Evolutionary conservation across 768 basidiomycete species (phyloP).

Genomic region (Rhizopogon roseolus): DNA sequence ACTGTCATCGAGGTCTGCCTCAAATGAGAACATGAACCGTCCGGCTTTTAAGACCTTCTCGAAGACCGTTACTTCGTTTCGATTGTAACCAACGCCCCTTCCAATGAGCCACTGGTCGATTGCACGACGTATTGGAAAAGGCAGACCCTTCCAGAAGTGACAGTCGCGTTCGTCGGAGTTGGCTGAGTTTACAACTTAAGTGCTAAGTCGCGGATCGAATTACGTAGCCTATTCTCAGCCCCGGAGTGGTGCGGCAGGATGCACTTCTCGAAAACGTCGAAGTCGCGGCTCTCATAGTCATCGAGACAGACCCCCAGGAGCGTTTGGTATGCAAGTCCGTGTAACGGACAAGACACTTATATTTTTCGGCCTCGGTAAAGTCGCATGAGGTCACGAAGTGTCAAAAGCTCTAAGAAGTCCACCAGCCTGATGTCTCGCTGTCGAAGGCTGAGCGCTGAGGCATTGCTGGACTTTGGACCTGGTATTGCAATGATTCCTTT

Average conservation of each 20-base stretch:
- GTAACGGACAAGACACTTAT: not conserved
- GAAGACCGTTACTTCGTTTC: not conserved
- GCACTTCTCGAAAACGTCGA: not conserved
- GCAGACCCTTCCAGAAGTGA: not conserved
- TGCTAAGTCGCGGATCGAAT: not conserved
- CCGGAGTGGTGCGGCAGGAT: not conserved
- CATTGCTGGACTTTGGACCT: not conserved
- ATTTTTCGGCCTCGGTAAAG: conserved; percentile 1
- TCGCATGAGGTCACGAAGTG: not conserved
- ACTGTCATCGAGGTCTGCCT: not conserved
- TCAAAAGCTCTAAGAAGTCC: conserved; percentile 5
- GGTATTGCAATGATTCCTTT: not conserved
- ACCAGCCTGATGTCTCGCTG: not conserved
- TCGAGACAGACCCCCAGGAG: conserved; percentile 5
- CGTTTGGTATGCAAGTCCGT: not conserved
- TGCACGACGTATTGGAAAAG: not conserved
- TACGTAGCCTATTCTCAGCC: conserved; percentile 1
- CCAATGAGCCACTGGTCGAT: not conserved
- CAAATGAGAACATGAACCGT: too few species aligned
- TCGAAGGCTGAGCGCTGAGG: not conserved
- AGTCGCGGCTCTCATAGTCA: conserved; percentile 1
- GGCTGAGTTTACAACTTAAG: not conserved
- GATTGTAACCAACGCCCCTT: not conserved
- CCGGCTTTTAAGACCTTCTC: not conserved
- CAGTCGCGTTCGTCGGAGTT: not conserved